These are phyloP conservation scores for Westerdykella sp. DNA, from an alignment of 2,329 filamentous ascomycete genomes.

Conservation along the genomic window DNA sequence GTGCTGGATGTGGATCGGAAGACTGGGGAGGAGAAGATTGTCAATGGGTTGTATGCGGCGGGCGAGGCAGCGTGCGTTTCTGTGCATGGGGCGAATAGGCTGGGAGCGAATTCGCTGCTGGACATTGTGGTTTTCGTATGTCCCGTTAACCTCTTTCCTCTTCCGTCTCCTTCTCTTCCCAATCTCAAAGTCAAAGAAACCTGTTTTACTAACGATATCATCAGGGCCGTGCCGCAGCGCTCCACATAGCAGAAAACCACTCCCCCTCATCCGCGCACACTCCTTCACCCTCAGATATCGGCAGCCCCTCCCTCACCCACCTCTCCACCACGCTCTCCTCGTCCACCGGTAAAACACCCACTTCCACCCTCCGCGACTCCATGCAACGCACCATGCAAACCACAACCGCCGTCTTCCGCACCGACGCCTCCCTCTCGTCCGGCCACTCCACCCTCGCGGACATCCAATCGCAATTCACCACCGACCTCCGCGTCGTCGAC, in stretches of 20 bases:
- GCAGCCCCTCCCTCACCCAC: conserved; percentile 29
- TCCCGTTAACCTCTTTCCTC: background rate
- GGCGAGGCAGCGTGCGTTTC: conserved; percentile 47
- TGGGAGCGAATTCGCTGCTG: conserved; percentile 46
- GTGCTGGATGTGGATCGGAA: conserved; percentile 38
- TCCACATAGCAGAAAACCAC: conserved; percentile 39
- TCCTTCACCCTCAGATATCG: conserved; percentile 30
- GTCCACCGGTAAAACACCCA: conserved; percentile 34
- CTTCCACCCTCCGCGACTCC: conserved; percentile 34
- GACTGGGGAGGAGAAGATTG: conserved; percentile 37
- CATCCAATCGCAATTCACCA: conserved; percentile 35
- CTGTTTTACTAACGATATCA: background rate
- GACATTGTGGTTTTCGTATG: conserved; percentile 46
- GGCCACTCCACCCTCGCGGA: conserved; percentile 31
- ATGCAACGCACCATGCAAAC: conserved; percentile 46
- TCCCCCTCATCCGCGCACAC: conserved; percentile 34
- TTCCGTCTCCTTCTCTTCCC: background rate
- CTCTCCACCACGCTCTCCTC: conserved; percentile 32
- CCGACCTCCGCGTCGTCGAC: conserved; percentile 37
- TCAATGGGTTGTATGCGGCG: conserved; percentile 44
- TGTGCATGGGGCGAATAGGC: conserved; percentile 45
- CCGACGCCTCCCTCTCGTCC: conserved; percentile 29
- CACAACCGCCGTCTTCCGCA: conserved; percentile 44
- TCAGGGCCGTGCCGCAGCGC: conserved; percentile 42
- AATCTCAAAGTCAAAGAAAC: background rate